Percentiles rank a stretch among this genome's conserved stretches.
Conservation (phyloP, 225 moss, liverwort and hornwort species). For the Sphagnum tenellum region DNA sequence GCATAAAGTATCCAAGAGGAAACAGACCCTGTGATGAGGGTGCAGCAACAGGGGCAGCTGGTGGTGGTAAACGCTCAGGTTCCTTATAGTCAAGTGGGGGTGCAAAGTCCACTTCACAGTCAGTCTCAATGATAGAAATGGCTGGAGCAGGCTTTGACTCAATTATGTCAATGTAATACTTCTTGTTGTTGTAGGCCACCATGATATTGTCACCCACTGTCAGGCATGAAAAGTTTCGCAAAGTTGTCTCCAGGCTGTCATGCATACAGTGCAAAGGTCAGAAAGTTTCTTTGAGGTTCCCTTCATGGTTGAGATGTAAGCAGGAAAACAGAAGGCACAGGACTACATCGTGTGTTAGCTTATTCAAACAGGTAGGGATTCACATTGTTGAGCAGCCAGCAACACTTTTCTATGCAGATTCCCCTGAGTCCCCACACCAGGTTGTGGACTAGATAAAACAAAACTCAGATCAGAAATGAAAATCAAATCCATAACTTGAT, state of each 20-base stretch:
- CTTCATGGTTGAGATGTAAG: too few relatives aligned
- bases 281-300: too few relatives aligned
- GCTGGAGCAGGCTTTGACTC: slow-evolving; percentile 92
- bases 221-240: slow-evolving; percentile 94
- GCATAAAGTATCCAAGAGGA: too few relatives aligned
- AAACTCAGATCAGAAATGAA: too few relatives aligned
- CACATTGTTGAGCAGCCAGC: too few relatives aligned
- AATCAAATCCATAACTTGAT: too few relatives aligned
- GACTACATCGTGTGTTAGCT: too few relatives aligned
- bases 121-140: slow-evolving; percentile 96
- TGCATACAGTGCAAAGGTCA: neutral
- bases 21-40: slow-evolving; percentile 67
- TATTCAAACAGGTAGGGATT: too few relatives aligned
- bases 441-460: too few relatives aligned
- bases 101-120: slow-evolving; percentile 99
- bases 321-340: too few relatives aligned
- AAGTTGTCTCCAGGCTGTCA: slow-evolving; percentile 83
- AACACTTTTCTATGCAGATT: too few relatives aligned
- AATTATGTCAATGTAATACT: slow-evolving; percentile 95
- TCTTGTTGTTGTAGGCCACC: slow-evolving; percentile 98
- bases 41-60: slow-evolving; percentile 44
- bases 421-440: too few relatives aligned
- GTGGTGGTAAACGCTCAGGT: slow-evolving; percentile 67
- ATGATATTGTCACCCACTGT: slow-evolving; percentile 98
- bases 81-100: slow-evolving; percentile 97